phyloP scores from a whole-genome alignment of 306 rosid genomes.

The Corylus americana region DNA sequence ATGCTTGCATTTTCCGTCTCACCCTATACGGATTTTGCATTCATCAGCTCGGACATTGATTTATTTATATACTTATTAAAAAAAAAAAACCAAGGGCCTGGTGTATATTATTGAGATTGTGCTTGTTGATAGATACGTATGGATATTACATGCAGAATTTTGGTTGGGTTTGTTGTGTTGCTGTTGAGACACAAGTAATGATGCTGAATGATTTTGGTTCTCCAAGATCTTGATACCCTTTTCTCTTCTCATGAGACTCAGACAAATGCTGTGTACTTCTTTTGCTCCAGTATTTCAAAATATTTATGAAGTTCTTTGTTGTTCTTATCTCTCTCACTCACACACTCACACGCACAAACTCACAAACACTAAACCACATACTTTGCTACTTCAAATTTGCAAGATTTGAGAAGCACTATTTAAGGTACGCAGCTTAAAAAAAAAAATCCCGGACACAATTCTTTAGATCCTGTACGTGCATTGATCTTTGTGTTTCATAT shows the following conservation, averaged over 20 bases:
- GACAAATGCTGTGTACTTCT: neutral
- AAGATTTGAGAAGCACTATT: neutral
- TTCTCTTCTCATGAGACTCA: neutral
- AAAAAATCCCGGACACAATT: neutral
- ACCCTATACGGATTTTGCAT: conserved; percentile 46
- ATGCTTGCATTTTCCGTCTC: conserved; percentile 51
- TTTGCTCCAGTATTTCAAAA: neutral
- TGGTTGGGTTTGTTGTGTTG: neutral
- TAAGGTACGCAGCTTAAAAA: neutral
- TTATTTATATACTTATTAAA: too few relatives aligned
- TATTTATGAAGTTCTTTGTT: too few relatives aligned
- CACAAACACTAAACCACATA: too few relatives aligned
- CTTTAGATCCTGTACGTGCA: neutral
- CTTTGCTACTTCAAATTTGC: neutral
- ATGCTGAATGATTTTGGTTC: neutral
- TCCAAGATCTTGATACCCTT: neutral
- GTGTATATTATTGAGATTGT: neutral
- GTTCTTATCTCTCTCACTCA: too few relatives aligned
- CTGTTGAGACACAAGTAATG: neutral
- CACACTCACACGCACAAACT: too few relatives aligned
- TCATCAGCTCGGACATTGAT: conserved; percentile 13
- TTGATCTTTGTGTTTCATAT: neutral
- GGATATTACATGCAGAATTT: neutral
- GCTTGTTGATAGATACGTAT: neutral
- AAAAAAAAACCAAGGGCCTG: neutral